Conservation (phyloP, 129 eudicot species). For the Deinandra increscens region DNA sequence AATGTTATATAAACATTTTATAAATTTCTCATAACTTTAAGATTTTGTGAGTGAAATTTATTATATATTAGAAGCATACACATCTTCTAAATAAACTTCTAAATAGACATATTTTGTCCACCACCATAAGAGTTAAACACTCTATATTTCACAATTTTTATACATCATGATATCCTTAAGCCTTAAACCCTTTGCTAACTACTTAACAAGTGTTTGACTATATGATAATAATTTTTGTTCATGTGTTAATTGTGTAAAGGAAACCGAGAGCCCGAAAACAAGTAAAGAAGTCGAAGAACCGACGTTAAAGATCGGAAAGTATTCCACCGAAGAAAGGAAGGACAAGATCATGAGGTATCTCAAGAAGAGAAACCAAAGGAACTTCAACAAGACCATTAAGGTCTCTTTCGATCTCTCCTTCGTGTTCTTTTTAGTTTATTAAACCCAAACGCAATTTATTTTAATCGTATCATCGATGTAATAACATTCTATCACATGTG, state of each 20-base stretch:
- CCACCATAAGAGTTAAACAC: too few relatives aligned
- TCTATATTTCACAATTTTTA: too few relatives aligned
- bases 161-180: too few relatives aligned
- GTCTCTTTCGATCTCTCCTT: constrained; percentile 28
- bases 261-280: constrained; percentile 27
- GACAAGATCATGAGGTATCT: constrained; percentile 80
- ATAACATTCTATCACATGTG: too few relatives aligned
- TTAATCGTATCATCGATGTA: too few relatives aligned
- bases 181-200: neutral
- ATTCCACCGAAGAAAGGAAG: constrained; percentile 81
- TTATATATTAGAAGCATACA: too few relatives aligned
- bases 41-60: too few relatives aligned
- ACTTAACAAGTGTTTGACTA: neutral
- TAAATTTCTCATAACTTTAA: neutral
- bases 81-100: too few relatives aligned
- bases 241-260: constrained; percentile 27
- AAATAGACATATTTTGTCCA: too few relatives aligned
- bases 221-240: neutral
- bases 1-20: neutral
- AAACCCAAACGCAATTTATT: neutral
- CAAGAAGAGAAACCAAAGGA: constrained; percentile 90
- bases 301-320: constrained; percentile 58
- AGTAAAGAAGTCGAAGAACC: constrained; percentile 48
- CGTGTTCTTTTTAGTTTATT: neutral
- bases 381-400: constrained; percentile 92